These are phyloP conservation scores for Endogone sp. DNA, from an alignment of 192 early-diverging fungal genomes.

Conservation along the genomic window DNA sequence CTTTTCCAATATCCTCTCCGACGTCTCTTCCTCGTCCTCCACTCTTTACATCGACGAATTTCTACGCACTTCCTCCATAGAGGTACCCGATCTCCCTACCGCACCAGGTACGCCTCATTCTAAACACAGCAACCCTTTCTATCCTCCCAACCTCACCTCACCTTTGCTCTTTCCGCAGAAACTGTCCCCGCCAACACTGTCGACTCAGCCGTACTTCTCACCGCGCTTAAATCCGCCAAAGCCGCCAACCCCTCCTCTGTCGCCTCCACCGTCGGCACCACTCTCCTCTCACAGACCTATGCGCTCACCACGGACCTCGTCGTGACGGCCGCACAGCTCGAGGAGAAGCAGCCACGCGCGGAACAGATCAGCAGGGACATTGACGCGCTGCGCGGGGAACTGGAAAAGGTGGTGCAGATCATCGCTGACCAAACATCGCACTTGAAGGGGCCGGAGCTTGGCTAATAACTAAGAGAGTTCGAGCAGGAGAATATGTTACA, in stretches of 20 bases:
- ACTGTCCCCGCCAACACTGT: neutral
- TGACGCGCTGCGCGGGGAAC: neutral
- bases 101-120: neutral
- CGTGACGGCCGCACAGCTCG: neutral
- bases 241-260: too few relatives aligned
- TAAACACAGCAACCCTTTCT: too few relatives aligned
- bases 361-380: neutral
- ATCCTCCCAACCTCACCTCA: too few relatives aligned
- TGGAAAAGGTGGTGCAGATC: neutral
- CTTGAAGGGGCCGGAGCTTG: too few relatives aligned
- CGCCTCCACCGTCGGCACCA: neutral
- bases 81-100: neutral
- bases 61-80: neutral
- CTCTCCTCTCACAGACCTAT: neutral
- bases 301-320: neutral
- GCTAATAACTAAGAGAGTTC: too few relatives aligned
- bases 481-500: too few relatives aligned
- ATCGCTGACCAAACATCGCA: too few relatives aligned
- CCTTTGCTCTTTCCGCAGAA: too few relatives aligned
- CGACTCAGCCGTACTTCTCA: neutral
- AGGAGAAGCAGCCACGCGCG: neutral
- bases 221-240: neutral
- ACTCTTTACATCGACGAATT: neutral
- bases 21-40: neutral
- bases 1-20: neutral